Evolutionary conservation across 495 filamentous ascomycete genomes (phyloP).

Genomic region (Wilcoxina mikolae): DNA sequence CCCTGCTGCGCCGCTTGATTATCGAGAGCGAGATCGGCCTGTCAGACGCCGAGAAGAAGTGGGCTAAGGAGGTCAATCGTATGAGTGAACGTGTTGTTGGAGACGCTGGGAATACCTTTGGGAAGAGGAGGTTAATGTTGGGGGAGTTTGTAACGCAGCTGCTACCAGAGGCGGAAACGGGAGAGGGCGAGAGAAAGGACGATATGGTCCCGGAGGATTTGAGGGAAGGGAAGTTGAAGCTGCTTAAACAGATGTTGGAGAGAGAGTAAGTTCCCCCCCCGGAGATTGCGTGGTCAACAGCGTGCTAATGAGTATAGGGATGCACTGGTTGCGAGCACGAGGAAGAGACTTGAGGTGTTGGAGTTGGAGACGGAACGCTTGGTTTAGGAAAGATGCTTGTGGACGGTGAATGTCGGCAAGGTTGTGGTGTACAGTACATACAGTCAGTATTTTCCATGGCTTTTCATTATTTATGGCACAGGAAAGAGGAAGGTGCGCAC

Average conservation of each 20-base stretch:
- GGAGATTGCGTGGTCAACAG: not conserved
- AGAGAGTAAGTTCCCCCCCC: slow-evolving; percentile 21
- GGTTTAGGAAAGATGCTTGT: too few species aligned
- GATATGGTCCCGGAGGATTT: slow-evolving; percentile 19
- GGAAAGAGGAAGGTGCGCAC: too few species aligned
- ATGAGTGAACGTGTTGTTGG: slow-evolving; percentile 16
- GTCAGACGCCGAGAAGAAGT: slow-evolving; percentile 24
- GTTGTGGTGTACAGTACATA: too few species aligned
- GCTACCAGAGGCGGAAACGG: not conserved
- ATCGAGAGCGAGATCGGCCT: slow-evolving; percentile 19
- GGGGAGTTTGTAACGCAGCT: not conserved
- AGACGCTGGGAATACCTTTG: not conserved
- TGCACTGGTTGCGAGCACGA: slow-evolving; percentile 21
- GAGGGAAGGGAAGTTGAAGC: slow-evolving; percentile 17
- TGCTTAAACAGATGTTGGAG: slow-evolving; percentile 15
- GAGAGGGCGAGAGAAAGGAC: not conserved
- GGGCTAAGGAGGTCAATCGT: slow-evolving; percentile 20
- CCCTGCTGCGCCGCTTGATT: slow-evolving; percentile 17
- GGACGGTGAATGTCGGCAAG: too few species aligned
- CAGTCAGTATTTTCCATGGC: too few species aligned
- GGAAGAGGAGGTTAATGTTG: not conserved
- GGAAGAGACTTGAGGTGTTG: slow-evolving; percentile 23
- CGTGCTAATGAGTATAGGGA: slow-evolving; percentile 16
- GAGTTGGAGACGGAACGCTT: slow-evolving; percentile 11
- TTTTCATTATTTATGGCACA: too few species aligned